These are phyloP conservation scores for Aureobasidium sp. DNA, from an alignment of 2,329 filamentous ascomycete genomes.

Conservation along the genomic window DNA sequence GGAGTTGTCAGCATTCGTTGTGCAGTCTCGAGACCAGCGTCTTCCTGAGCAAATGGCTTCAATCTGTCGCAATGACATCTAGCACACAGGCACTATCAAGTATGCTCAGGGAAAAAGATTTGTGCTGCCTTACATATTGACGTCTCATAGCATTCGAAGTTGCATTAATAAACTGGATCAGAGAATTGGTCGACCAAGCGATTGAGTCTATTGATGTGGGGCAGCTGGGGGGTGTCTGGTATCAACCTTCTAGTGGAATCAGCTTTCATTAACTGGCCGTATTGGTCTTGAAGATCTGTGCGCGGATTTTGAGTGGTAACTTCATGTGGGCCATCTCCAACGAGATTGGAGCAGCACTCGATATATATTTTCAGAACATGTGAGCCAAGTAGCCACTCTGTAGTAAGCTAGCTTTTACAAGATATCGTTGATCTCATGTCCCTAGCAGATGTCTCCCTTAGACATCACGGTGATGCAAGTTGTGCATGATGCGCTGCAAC, in stretches of 20 bases:
- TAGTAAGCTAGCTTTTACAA: no score
- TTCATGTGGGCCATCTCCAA: constrained; percentile 39
- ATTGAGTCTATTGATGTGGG: background rate
- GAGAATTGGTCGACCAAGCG: constrained; percentile 37
- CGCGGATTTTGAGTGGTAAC: constrained; percentile 36
- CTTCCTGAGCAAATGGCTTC: constrained; percentile 47
- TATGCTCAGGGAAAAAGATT: background rate
- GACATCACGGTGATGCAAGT: no score
- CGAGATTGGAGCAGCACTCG: constrained; percentile 29
- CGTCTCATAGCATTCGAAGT: constrained; percentile 24
- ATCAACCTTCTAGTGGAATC: constrained; percentile 24
- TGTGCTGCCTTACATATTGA: no score
- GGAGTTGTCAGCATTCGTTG: constrained; percentile 50
- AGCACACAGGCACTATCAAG: constrained; percentile 26
- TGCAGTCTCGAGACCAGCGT: constrained; percentile 50
- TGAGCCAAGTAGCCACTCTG: no score
- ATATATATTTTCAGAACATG: no score
- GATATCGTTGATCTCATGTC: no score
- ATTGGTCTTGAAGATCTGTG: constrained; percentile 37
- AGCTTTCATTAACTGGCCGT: constrained; percentile 34
- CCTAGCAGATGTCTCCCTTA: no score
- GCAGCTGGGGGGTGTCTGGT: constrained; percentile 28
- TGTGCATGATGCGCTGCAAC: no score
- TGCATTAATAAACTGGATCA: constrained; percentile 32
- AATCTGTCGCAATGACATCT: constrained; percentile 29